Conservation (phyloP, 1,139 yeast genomes). For the Tardiomyces depauwii region DNA sequence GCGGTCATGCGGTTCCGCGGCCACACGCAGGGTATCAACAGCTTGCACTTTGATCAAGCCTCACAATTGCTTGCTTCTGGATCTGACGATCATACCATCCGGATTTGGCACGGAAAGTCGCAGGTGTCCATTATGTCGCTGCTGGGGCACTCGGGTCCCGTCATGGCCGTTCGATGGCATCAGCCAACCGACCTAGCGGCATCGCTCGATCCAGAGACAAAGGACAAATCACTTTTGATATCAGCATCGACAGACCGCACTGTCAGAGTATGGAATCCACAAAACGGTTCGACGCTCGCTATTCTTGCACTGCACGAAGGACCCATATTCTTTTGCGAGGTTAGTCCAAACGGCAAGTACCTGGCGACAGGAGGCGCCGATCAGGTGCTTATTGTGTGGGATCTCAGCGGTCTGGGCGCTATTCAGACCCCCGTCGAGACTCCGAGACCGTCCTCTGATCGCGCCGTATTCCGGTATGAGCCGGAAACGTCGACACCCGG, state of each 20-base stretch:
- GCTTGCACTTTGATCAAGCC: conserved; percentile 39
- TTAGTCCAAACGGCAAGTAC: conserved; percentile 39
- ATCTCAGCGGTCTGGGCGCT: conserved; percentile 16
- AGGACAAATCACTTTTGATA: conserved; percentile 20
- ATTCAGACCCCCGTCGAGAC: not conserved
- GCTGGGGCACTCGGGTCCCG: conserved; percentile 21
- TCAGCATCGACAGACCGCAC: conserved; percentile 62
- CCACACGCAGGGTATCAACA: conserved; percentile 53
- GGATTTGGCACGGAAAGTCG: conserved; percentile 48
- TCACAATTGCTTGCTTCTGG: conserved; percentile 55
- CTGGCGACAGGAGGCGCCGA: conserved; percentile 55
- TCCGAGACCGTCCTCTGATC: not conserved
- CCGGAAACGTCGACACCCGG: conserved; percentile 1
- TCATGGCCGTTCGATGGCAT: conserved; percentile 21
- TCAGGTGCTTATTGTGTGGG: conserved; percentile 49
- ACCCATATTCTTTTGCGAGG: conserved; percentile 41
- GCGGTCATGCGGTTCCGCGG: conserved; percentile 60
- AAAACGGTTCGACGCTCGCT: conserved; percentile 31
- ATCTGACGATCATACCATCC: conserved; percentile 62
- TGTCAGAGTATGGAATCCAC: conserved; percentile 55
- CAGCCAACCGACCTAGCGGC: conserved; percentile 5
- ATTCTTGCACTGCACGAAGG: conserved; percentile 33
- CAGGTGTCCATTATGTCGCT: conserved; percentile 18
- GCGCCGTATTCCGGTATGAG: conserved; percentile 1
- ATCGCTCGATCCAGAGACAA: conserved; percentile 7